A percentile compares a stretch with the other conserved stretches of the same genome.
Conservation (phyloP, 208 protist genomes). For the Leishmania tropica region DNA sequence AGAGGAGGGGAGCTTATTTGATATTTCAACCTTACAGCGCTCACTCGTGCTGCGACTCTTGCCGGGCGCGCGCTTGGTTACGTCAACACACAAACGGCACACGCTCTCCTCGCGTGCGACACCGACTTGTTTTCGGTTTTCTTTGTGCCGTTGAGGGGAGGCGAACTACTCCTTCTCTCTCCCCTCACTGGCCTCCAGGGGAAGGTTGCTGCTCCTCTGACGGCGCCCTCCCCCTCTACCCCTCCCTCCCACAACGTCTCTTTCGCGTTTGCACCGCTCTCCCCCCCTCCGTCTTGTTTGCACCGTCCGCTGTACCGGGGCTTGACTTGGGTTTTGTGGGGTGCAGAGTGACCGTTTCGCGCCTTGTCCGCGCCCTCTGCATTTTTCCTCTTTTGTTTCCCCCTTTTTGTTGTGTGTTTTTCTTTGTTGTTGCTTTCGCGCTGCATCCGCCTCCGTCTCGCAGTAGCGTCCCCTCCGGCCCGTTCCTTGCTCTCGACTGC, state of each 20-base stretch:
- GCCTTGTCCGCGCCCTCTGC: too few species aligned
- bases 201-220: neutral
- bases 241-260: neutral
- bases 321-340: neutral
- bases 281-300: too few species aligned
- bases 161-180: neutral
- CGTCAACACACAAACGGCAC: neutral
- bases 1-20: neutral
- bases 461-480: neutral
- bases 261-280: neutral
- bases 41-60: neutral
- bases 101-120: neutral
- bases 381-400: too few species aligned
- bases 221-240: neutral
- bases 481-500: neutral
- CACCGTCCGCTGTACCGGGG: neutral
- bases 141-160: neutral
- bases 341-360: too few species aligned
- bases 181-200: neutral
- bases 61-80: neutral
- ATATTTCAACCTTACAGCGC: neutral
- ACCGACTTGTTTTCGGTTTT: too few species aligned
- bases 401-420: neutral
- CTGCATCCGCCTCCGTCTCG: neutral
- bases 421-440: too few species aligned